Evolutionary conservation across 352 stramenopile genomes (phyloP), one percentile per base, ranked within the genome.

Genomic region (Globisporangium sylvaticum): DNA sequence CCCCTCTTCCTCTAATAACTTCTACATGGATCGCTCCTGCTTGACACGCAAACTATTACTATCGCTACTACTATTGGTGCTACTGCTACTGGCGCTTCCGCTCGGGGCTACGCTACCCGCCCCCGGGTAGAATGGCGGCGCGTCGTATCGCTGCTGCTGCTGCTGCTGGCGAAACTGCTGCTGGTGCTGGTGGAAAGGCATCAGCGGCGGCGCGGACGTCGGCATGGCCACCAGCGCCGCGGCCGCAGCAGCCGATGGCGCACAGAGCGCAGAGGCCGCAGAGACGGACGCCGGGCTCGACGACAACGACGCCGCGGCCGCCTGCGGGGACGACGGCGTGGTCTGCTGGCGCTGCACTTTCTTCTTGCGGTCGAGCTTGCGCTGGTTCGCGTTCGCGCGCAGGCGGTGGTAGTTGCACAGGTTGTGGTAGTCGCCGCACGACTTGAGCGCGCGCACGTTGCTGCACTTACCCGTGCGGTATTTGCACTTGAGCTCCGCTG

Each of bases 351-450:
- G 74, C 58, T 84, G 82, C 64, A 83, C 80, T 64, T 89, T 93
- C 71, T 91, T 94, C 82, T 92, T 94, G 63, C 83, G 81, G 72
- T 94, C 85, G 12, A 94, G 68, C 61, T 94, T 94, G 46, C 85
- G 81, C 73, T 94, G 85, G 71, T 92, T 94, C 20, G 81, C 85
- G 58, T 94, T 92, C 34, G 85, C 85, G 6, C 83, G 79, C 50
- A 92, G 77, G 42, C 85, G 83, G 67, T 94, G 85, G 68, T 91
- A 89, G 69, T 91, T 90, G 78, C 85, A 94, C 66, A 94, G 65
- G 57, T 92, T 94, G 73, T 91, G 83, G 72, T 92, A 88, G 64
- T 90, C 83, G 32, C 85, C 85, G 44, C 83, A 89, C 24, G 78
- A 88, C 72, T 94, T 94, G 65, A 91, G 77, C 34, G 85, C 85